Conservation (phyloP, 1,284 basidiomycete genomes). For the Athelia sp. region DNA sequence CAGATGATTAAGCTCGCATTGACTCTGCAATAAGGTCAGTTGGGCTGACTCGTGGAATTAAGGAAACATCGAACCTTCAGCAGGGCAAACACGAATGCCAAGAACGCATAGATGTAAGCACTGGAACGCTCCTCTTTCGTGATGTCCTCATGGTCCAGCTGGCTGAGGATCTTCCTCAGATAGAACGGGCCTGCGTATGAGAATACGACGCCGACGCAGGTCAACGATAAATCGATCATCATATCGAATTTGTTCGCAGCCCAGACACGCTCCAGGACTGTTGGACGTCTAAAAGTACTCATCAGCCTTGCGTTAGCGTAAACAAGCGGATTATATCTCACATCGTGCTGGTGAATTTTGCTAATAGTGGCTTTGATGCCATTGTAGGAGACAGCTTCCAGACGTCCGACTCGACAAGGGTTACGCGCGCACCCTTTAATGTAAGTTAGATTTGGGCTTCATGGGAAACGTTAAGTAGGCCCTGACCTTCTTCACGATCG, state of each 20-base stretch:
- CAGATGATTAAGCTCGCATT: conserved; percentile 61
- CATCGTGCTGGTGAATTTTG: conserved; percentile 36
- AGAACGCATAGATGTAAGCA: conserved; percentile 59
- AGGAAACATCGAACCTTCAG: conserved; percentile 28
- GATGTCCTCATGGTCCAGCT: not conserved
- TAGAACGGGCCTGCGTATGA: not conserved
- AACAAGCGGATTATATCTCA: conserved; percentile 14
- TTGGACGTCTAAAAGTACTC: not conserved
- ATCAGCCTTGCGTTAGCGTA: not conserved
- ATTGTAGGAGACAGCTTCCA: conserved; percentile 52
- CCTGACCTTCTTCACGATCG: conserved; percentile 39
- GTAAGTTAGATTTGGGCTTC: not conserved
- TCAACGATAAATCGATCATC: not conserved
- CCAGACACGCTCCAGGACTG: too few species aligned
- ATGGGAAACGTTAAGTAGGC: not conserved
- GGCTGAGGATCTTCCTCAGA: not conserved
- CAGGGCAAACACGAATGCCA: conserved; percentile 48
- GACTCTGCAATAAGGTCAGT: conserved; percentile 25
- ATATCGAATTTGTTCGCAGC: too few species aligned
- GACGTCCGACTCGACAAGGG: conserved; percentile 54
- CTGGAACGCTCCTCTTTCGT: conserved; percentile 23
- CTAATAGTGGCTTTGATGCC: conserved; percentile 48
- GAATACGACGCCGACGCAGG: not conserved
- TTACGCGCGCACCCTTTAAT: conserved; percentile 42
- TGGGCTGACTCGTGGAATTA: conserved; percentile 4